Conservation (phyloP, 139 green algal species). For the Ettlia oleoabundans region DNA sequence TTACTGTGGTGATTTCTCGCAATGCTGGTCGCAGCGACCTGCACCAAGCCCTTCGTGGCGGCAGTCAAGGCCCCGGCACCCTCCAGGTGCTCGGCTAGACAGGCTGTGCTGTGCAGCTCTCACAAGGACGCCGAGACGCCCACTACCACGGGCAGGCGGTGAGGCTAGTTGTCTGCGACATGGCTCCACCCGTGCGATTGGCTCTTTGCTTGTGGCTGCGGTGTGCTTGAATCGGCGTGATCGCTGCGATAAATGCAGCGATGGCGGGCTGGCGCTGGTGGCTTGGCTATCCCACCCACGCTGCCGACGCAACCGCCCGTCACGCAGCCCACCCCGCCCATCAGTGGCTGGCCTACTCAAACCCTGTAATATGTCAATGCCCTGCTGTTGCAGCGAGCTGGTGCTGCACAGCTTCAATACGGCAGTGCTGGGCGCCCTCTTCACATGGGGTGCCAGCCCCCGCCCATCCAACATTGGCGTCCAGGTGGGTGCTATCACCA, state of each 20-base stretch:
- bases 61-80: background rate
- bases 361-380: background rate
- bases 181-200: background rate
- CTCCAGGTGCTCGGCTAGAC: background rate
- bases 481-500: no score
- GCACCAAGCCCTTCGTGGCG: background rate
- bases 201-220: background rate
- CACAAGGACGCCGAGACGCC: background rate
- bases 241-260: no score
- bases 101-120: background rate
- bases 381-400: constrained; percentile 63
- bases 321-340: no score
- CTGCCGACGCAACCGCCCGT: background rate
- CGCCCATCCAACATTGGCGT: constrained; percentile 70
- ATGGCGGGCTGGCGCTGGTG: no score
- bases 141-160: background rate
- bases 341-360: no score
- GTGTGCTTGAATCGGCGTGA: background rate
- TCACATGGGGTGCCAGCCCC: constrained; percentile 66
- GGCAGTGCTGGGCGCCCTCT: constrained; percentile 72
- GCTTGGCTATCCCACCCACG: background rate
- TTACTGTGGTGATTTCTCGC: background rate
- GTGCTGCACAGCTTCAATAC: constrained; percentile 72
- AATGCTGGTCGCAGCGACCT: background rate
- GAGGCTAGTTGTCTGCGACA: background rate